Conservation (phyloP, 192 early-diverging fungal species). For the Coemansia sp. region DNA sequence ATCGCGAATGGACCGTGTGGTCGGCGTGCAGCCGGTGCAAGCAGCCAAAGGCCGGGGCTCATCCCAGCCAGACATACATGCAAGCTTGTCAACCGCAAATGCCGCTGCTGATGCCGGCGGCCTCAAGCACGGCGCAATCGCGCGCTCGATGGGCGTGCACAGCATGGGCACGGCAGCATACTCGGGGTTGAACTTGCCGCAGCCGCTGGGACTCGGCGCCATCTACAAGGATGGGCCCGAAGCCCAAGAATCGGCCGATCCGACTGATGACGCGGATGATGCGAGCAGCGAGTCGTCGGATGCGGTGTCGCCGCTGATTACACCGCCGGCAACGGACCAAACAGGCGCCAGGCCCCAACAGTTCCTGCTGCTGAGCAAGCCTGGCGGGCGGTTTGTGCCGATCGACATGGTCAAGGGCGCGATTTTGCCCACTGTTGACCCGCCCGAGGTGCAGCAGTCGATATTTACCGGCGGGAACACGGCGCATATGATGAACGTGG, state of each 20-base stretch:
- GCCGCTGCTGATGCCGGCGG: neutral
- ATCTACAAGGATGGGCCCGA: slow-evolving; percentile 2
- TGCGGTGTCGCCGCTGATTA: neutral
- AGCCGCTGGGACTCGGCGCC: slow-evolving; percentile 18
- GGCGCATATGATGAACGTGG: slow-evolving; percentile 47
- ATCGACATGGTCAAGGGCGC: slow-evolving; percentile 41
- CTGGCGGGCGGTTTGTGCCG: slow-evolving; percentile 51
- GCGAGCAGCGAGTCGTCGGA: neutral
- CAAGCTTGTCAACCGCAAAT: too few relatives aligned
- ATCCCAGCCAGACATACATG: too few relatives aligned
- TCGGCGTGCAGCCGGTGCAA: neutral
- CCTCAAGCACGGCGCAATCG: neutral
- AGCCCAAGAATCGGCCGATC: neutral
- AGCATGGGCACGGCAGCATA: slow-evolving; percentile 2
- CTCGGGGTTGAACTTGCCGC: slow-evolving; percentile 22
- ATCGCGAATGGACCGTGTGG: neutral
- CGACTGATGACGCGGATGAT: neutral
- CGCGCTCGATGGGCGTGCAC: neutral
- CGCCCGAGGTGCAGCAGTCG: slow-evolving; percentile 17
- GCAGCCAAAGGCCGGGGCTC: too few relatives aligned
- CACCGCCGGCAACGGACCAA: neutral
- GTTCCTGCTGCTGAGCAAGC: slow-evolving; percentile 50
- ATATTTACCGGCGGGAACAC: slow-evolving; percentile 37
- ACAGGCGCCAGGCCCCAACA: slow-evolving; percentile 9
- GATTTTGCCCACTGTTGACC: slow-evolving; percentile 38